Evolutionary conservation across 257 asterid species (phyloP), one percentile per base, ranked within the genome.

Genomic region (Parsonsia alboflavescens): DNA sequence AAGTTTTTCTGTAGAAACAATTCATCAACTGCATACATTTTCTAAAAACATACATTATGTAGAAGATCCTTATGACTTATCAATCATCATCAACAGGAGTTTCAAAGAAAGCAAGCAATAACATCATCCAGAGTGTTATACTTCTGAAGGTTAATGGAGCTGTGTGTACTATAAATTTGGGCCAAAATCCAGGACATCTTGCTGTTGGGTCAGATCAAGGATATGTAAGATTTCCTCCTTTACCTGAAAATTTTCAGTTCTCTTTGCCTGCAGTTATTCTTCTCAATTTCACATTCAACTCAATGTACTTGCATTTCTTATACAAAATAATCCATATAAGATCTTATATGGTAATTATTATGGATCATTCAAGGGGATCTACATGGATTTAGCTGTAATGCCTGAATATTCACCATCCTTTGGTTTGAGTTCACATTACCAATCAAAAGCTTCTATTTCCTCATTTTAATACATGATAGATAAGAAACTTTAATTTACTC

Each of bases 121-220:
- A 78, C 73, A 63, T 88, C 59, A 73, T 94, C 76, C 93, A 88
- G 68, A 86, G 85, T 82, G 72, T 88, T 73, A 90, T 90, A 84
- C 80, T 77, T 54, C 66, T 88, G 81, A 89, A 92, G 85, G 91
- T 92, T 68, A 90, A 92, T 71, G 99, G 99, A 69, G 86, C 96
- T 61, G 91, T 88, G 45, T 82, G 84, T 70, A 85, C 87, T 39
- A 89, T 94, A 75, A 77, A 79, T 71, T 68, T 82, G 33, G 75
- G 89, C 39, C 90, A 82, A 72, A 82, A 88, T 77, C 78, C 84
- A 2, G 91, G 91, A 75, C 89, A 89, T 59, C 80, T 93, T 75
- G 96, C 92, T 24, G 84, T 94, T 80, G 99, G 99, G 52, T 82
- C 99, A 66, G 97, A 94, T 75, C 95, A 90, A 89, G 99, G 99